These are phyloP conservation scores for Chlorella sp. DNA, from an alignment of 139 green algal species.

Conservation along the genomic window DNA sequence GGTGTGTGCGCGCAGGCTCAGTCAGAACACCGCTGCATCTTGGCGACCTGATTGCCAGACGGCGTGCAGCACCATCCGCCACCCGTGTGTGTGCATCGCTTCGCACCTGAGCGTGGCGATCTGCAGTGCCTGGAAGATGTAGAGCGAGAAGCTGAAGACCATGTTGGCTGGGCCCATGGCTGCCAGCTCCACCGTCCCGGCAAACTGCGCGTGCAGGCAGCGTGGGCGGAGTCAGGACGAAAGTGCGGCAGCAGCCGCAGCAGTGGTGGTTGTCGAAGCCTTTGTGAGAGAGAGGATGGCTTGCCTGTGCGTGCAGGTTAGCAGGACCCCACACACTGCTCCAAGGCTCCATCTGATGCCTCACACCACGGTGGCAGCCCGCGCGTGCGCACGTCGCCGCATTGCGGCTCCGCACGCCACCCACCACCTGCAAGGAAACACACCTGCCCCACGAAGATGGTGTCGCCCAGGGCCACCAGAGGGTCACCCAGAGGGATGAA, in stretches of 20 bases:
- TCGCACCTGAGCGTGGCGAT: neutral
- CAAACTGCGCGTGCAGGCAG: conserved; percentile 28
- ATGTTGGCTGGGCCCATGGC: conserved; percentile 68
- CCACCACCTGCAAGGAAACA: neutral
- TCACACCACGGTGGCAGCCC: neutral
- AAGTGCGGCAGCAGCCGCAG: neutral
- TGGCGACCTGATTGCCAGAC: neutral
- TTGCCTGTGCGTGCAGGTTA: neutral
- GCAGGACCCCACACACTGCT: no score
- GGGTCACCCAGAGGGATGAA: conserved; percentile 42
- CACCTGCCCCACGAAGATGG: conserved; percentile 48
- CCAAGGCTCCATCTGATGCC: no score
- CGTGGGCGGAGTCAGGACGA: neutral
- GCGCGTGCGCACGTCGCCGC: no score
- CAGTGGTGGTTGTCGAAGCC: neutral
- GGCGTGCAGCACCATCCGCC: neutral
- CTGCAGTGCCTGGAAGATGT: conserved; percentile 41
- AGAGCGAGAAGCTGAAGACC: conserved; percentile 54
- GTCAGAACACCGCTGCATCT: neutral
- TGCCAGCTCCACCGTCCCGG: conserved; percentile 49
- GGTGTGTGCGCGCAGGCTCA: neutral
- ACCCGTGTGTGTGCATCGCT: no score
- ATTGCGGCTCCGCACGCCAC: no score
- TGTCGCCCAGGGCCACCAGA: conserved; percentile 77
- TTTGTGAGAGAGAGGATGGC: neutral